These are phyloP conservation scores for Lactuca saligna DNA, from an alignment of 129 eudicot species.

Conservation along the genomic window DNA sequence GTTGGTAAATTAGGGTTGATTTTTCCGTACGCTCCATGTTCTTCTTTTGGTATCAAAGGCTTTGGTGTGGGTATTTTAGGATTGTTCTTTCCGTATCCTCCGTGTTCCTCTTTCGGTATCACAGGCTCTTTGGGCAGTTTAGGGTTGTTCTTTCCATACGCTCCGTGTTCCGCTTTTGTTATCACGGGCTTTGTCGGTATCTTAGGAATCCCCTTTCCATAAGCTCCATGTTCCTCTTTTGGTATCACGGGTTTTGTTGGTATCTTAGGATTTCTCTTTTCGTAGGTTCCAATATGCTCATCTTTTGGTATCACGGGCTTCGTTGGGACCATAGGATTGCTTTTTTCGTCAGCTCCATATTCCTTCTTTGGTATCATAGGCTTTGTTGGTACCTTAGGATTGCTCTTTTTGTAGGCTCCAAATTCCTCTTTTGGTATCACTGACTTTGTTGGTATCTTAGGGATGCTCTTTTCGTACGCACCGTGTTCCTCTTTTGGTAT, in stretches of 20 bases:
- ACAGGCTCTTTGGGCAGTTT: conserved; percentile 20
- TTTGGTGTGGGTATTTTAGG: conserved; percentile 21
- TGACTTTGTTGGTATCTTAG: conserved; percentile 23
- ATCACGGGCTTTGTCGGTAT: not conserved
- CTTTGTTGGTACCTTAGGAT: conserved; percentile 27
- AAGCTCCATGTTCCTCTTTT: not conserved
- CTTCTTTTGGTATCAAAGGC: conserved; percentile 10
- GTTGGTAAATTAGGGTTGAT: conserved; percentile 12
- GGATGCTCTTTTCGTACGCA: not conserved
- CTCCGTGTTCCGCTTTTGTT: conserved; percentile 11
- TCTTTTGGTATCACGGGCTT: not conserved
- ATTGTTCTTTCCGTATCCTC: not conserved
- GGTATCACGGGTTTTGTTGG: not conserved
- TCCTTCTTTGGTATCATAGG: conserved; percentile 14
- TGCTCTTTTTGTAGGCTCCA: not conserved
- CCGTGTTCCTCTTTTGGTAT: not conserved
- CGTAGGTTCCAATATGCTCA: no score
- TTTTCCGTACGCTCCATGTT: not conserved
- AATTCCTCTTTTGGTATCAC: conserved; percentile 9
- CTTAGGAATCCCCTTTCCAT: not conserved
- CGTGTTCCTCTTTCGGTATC: conserved; percentile 8
- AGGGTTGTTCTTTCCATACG: not conserved
- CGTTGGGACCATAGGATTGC: conserved; percentile 17
- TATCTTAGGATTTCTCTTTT: not conserved
- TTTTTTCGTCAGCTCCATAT: not conserved